Evolutionary conservation across 176 grass and related monocot genomes (phyloP).

Genomic region (Hordeum marinum): DNA sequence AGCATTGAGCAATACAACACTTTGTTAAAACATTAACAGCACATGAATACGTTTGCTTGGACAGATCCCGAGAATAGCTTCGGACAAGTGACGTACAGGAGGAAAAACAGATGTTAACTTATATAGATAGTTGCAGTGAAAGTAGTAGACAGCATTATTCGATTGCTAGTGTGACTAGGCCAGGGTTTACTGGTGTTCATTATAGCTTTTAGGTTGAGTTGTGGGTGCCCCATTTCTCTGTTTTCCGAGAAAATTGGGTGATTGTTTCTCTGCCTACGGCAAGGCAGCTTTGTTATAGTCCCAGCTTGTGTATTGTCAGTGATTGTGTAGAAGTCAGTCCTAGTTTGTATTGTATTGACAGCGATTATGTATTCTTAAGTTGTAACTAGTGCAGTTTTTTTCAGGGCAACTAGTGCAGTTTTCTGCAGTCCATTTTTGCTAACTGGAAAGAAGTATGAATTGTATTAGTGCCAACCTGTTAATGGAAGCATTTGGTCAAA

Average conservation of each 20-base stretch:
- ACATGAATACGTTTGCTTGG: background rate
- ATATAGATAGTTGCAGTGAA: background rate
- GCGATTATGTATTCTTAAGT: background rate
- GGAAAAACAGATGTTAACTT: background rate
- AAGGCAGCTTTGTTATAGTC: background rate
- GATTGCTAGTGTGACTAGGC: conserved; percentile 5
- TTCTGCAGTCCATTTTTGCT: background rate
- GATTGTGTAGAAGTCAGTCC: background rate
- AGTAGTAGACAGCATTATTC: background rate
- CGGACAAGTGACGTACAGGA: background rate
- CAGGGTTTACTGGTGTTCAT: background rate
- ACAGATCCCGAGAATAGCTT: background rate
- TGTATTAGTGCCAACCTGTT: background rate
- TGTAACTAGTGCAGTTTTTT: conserved; percentile 3
- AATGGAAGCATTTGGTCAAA: background rate
- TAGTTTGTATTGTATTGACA: background rate
- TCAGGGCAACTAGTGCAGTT: background rate
- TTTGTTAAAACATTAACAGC: background rate
- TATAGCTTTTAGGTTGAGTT: background rate
- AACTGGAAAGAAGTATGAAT: background rate
- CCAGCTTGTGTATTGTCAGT: conserved; percentile 2
- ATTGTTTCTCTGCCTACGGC: conserved; percentile 8
- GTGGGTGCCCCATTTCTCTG: background rate
- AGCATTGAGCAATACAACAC: conserved; percentile 8
- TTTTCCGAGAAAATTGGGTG: background rate